Base-by-base conservation (phyloP, 495 filamentous ascomycete genomes). In the Lasiosphaeria ovina region DNA sequence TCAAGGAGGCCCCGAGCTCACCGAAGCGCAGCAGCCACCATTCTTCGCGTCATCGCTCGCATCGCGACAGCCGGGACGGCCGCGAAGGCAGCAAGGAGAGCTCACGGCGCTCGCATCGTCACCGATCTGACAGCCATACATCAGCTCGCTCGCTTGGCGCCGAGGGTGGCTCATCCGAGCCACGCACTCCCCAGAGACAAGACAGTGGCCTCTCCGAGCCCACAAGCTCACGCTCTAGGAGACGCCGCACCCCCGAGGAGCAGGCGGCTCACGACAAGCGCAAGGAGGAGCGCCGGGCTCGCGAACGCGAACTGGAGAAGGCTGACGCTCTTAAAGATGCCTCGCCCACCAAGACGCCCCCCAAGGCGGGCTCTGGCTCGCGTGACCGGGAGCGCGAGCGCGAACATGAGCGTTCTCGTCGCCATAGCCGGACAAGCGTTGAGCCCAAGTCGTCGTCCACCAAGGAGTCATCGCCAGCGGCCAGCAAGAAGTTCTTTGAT, bases 251-350 rank as follows among this genome's bases (percentile, higher is more conserved):
- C 5, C 72, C 75, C 3, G 76, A 80, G 62, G 75, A 79, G 57
- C 76, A 77, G 59, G 72, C 69, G 34, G 74, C 71, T 12, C 75
- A 77, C 59, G 77, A 79, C 11, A 72, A 62, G 63, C 74, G 74
- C 40, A 79, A 73, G 68, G 76, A 70, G 60, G 73, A 64, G 57
- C 69, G 69, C 32, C 69, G 64, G 3, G 47, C 35, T 66, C 65
- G 17, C 60, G 65, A 34, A 45, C 44, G 44, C 16, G 69, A 72
- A 49, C 51, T 58, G 10, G 72, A 72, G 51, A 67, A 64, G 49
- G 58, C 57, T 9, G 49, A 24, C 2, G 2, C 49, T 10, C 24
- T 35, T 17, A 66, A 56, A 53, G 65, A 66, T 36, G 59, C 35
- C 62, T 65, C 67, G 0, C 64, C 65, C 6, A 17, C n/a, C 47